Conservation (phyloP, 805 yeast genomes). For the Barnettozyma wickerhamii region DNA sequence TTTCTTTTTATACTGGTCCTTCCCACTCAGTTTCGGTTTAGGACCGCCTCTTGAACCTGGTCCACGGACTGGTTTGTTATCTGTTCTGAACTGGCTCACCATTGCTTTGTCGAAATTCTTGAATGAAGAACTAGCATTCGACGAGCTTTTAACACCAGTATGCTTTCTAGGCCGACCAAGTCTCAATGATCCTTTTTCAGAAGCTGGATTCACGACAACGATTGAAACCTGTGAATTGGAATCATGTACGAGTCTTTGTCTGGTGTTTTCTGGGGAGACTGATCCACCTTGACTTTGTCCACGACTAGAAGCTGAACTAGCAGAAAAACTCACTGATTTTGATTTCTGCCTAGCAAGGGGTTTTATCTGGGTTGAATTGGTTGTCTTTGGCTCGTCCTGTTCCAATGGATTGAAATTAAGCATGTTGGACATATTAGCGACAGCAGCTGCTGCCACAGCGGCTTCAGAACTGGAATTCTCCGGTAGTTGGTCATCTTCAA, state of each 20-base stretch:
- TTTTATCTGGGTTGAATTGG: neutral
- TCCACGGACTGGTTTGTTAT: conserved; percentile 22
- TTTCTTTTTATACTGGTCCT: conserved; percentile 3
- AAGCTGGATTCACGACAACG: conserved; percentile 26
- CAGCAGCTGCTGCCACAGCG: conserved; percentile 20
- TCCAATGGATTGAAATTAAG: conserved; percentile 20
- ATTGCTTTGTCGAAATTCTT: conserved; percentile 22
- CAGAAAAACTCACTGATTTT: too few relatives aligned
- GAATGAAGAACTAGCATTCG: conserved; percentile 9
- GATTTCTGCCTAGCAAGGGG: neutral
- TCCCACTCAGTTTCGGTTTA: conserved; percentile 1
- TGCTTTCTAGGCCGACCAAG: conserved; percentile 26
- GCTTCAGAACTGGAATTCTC: conserved; percentile 1
- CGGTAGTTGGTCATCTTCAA: conserved; percentile 5
- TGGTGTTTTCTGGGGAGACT: conserved; percentile 13
- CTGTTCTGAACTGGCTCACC: conserved; percentile 24
- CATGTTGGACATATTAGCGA: conserved; percentile 23
- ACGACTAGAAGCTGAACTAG: too few relatives aligned
- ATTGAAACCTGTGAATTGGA: conserved; percentile 20
- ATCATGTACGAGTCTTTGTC: conserved; percentile 22
- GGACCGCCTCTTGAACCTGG: conserved; percentile 28
- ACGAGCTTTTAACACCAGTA: neutral
- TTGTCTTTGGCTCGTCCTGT: neutral
- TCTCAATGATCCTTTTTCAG: conserved; percentile 21
- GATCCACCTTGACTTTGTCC: neutral